A percentile compares a stretch with the other conserved stretches of the same genome.
These are phyloP conservation scores for Cinnamomum micranthum DNA, from an alignment of 164 flowering plant species.

Conservation along the genomic window DNA sequence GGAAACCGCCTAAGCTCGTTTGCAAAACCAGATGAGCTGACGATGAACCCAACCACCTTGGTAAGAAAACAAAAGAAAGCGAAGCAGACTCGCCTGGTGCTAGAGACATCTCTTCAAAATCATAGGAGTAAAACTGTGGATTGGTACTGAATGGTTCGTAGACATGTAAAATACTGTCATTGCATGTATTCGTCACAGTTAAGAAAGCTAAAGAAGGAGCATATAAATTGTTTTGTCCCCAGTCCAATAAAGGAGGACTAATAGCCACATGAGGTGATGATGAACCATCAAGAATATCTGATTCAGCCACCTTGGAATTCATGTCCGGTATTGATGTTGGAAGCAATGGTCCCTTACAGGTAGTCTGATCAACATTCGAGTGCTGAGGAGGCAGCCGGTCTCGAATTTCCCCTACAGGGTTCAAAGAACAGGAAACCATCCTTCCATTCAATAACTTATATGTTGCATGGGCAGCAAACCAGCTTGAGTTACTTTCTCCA, in stretches of 20 bases:
- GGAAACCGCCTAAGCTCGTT: slow-evolving; percentile 74
- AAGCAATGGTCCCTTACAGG: slow-evolving; percentile 31
- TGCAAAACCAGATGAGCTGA: slow-evolving; percentile 66
- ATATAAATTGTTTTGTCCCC: slow-evolving; percentile 61
- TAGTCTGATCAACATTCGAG: slow-evolving; percentile 16
- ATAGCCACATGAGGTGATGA: slow-evolving; percentile 48
- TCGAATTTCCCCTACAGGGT: slow-evolving; percentile 21
- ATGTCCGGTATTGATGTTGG: slow-evolving; percentile 11
- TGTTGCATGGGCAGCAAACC: slow-evolving; percentile 32
- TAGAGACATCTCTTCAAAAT: slow-evolving; percentile 45
- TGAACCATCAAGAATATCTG: slow-evolving; percentile 23
- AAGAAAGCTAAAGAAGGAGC: slow-evolving; percentile 54
- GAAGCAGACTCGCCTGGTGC: slow-evolving; percentile 70
- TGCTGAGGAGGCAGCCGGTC: slow-evolving; percentile 17
- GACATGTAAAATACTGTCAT: slow-evolving; percentile 47
- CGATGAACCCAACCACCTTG: slow-evolving; percentile 57
- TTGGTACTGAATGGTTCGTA: slow-evolving; percentile 68
- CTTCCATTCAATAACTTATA: slow-evolving; percentile 41
- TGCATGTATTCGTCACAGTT: slow-evolving; percentile 53
- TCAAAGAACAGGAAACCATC: slow-evolving; percentile 48
- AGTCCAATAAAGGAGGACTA: slow-evolving; percentile 58
- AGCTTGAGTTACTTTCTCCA: slow-evolving; percentile 33
- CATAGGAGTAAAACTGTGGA: slow-evolving; percentile 70
- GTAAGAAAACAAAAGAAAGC: slow-evolving; percentile 70
- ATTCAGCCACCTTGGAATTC: slow-evolving; percentile 25